Evolutionary conservation across 805 yeast genomes (phyloP).

Genomic region (Huiozyma sinensis): DNA sequence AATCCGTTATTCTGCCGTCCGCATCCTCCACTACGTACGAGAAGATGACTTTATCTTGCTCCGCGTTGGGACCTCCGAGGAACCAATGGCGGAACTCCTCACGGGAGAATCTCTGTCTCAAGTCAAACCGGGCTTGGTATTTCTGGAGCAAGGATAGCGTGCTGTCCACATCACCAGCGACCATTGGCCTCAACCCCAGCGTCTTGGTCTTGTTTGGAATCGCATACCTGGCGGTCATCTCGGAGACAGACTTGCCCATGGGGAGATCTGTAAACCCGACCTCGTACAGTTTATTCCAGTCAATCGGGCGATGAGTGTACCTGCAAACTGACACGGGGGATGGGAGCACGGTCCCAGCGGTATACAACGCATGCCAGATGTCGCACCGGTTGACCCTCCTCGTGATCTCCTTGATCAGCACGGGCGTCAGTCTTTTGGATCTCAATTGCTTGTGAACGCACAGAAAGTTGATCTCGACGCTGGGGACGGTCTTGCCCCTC

Average conservation of each 20-base stretch:
- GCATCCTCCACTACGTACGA: constrained; percentile 62
- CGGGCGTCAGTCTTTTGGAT: constrained; percentile 89
- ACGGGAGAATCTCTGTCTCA: constrained; percentile 53
- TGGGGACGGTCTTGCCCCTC: constrained; percentile 41
- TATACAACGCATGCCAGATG: constrained; percentile 93
- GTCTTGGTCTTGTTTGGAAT: constrained; percentile 44
- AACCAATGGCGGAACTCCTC: constrained; percentile 72
- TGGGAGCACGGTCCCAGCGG: constrained; percentile 86
- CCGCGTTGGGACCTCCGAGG: constrained; percentile 39
- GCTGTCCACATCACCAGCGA: constrained; percentile 49
- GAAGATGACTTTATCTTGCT: constrained; percentile 42
- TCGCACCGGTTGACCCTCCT: constrained; percentile 75
- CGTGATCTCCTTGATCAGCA: constrained; percentile 86
- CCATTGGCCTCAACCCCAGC: constrained; percentile 43
- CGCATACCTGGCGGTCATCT: constrained; percentile 60
- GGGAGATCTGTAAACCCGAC: constrained; percentile 87
- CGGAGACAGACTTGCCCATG: constrained; percentile 51
- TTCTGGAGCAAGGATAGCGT: constrained; percentile 47
- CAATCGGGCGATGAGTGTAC: constrained; percentile 86
- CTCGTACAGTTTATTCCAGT: constrained; percentile 82
- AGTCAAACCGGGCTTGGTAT: constrained; percentile 61
- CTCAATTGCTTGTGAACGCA: constrained; percentile 91
- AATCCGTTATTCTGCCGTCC: constrained; percentile 64
- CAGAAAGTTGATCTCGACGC: constrained; percentile 86
- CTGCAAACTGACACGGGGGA: constrained; percentile 85